Conservation (phyloP, 2,329 filamentous ascomycete species). For the Penicillium sp. region DNA sequence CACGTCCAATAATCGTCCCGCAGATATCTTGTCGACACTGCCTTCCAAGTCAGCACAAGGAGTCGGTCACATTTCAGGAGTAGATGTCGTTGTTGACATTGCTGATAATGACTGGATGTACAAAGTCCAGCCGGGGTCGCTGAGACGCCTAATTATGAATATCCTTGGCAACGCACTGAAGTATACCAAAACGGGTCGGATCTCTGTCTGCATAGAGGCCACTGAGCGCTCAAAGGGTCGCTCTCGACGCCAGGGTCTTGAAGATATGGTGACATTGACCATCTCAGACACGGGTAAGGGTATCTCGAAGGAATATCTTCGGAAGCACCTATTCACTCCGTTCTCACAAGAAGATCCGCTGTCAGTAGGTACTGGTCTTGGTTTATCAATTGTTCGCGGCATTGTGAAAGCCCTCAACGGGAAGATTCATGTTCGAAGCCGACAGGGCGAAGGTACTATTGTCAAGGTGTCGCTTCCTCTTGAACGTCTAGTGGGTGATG, state of each 20-base stretch:
- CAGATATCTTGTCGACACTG: background rate
- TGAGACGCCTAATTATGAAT: conserved; percentile 33
- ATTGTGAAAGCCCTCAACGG: conserved; percentile 7
- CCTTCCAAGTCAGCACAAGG: background rate
- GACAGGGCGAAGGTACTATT: conserved; percentile 7
- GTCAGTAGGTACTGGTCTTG: conserved; percentile 59
- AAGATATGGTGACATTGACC: conserved; percentile 30
- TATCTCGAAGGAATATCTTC: conserved; percentile 58
- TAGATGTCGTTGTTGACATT: conserved; percentile 1
- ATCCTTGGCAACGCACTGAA: conserved; percentile 33
- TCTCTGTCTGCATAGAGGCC: conserved; percentile 17
- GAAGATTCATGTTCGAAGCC: conserved; percentile 9
- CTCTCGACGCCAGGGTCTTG: conserved; percentile 10
- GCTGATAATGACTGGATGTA: conserved; percentile 21
- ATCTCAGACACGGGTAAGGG: conserved; percentile 62
- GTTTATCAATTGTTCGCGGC: conserved; percentile 57
- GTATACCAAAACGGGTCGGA: conserved; percentile 26
- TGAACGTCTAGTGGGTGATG: conserved; percentile 1
- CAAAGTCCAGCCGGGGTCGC: conserved; percentile 21
- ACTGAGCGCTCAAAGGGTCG: background rate
- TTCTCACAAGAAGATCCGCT: conserved; percentile 61
- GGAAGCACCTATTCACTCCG: conserved; percentile 57
- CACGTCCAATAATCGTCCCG: background rate
- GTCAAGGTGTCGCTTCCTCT: conserved; percentile 1
- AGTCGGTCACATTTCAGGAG: background rate